Evolutionary conservation across 768 basidiomycete species (phyloP), one percentile per base, ranked within the genome.

Genomic region (Ramaria sp.): DNA sequence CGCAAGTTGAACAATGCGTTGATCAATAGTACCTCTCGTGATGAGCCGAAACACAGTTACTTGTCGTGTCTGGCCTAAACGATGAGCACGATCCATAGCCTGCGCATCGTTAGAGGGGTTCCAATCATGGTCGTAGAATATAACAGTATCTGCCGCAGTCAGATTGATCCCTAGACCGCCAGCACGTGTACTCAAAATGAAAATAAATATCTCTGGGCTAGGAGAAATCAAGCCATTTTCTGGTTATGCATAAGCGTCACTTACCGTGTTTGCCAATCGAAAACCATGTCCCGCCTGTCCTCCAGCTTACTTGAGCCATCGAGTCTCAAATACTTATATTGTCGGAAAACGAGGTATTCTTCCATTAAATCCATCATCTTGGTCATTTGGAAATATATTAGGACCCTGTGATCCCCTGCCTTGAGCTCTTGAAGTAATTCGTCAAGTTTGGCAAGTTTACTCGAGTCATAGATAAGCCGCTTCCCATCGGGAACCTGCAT

Each of bases 381-480:
- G 12, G 95, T 98, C 96, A 99, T 99, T 70, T 99, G 96, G 84
- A 97, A 98, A 72, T 98, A 99, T 19, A 99, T 78, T 63, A 99
- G 71, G 13, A 95, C 91, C 47, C 93, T 84, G 70, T 99, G 96
- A 60, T 94, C 94, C 1, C 84, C 88, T 37, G 82, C 78, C 72
- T 96, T 98, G 57, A 99, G 82, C 64, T 95, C 90, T 59, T 90
- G 87, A 7, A 99, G 75, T n/a, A 99, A 73, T 20, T 77, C 65
- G 69, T 99, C 96, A 49, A 99, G 77, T 30, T 89, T 81, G 39
- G 92, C 91, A 34, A 99, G 82, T 71, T 99, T 99, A 38, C 88
- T 95, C 27, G 95, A 97, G 68, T 99, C 95, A 61, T 90, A 92
- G 51, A 99, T 88, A 24, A 99, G 80, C 51, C 95, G 79, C 70